These are phyloP conservation scores for Cystobasidiaceae sp. DNA, from an alignment of 1,284 basidiomycete species.

Conservation along the genomic window DNA sequence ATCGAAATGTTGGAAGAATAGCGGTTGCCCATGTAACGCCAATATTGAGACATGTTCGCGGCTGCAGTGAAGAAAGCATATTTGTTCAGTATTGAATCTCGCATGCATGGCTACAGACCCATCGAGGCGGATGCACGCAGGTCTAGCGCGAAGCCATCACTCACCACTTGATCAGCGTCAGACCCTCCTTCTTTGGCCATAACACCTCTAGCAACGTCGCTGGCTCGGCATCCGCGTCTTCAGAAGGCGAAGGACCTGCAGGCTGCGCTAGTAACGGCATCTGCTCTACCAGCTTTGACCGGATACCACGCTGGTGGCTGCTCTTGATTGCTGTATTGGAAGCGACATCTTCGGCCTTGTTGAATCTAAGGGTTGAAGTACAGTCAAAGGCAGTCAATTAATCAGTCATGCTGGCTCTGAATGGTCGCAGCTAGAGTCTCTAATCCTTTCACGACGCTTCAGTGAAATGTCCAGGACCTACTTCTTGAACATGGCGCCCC, in stretches of 20 bases:
- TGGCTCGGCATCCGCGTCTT: constrained; percentile 49
- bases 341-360: constrained; percentile 76
- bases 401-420: background rate
- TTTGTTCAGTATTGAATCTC: background rate
- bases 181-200: constrained; percentile 97
- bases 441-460: background rate
- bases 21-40: constrained; percentile 73
- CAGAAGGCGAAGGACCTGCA: constrained; percentile 11
- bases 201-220: constrained; percentile 70
- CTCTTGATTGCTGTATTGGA: constrained; percentile 93
- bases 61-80: too few relatives aligned
- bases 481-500: constrained; percentile 31
- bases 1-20: constrained; percentile 97
- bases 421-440: background rate
- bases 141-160: constrained; percentile 46
- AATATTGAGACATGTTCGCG: constrained; percentile 92
- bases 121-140: background rate
- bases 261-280: constrained; percentile 60
- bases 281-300: constrained; percentile 71
- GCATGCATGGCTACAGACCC: background rate
- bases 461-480: background rate
- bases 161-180: constrained; percentile 91
- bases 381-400: background rate
- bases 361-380: constrained; percentile 52
- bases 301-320: constrained; percentile 85